A percentile compares a stretch with the other conserved stretches of the same genome.
These are phyloP conservation scores for Fonsecaea erecta DNA, from an alignment of 2,329 filamentous ascomycete genomes.

Conservation along the genomic window DNA sequence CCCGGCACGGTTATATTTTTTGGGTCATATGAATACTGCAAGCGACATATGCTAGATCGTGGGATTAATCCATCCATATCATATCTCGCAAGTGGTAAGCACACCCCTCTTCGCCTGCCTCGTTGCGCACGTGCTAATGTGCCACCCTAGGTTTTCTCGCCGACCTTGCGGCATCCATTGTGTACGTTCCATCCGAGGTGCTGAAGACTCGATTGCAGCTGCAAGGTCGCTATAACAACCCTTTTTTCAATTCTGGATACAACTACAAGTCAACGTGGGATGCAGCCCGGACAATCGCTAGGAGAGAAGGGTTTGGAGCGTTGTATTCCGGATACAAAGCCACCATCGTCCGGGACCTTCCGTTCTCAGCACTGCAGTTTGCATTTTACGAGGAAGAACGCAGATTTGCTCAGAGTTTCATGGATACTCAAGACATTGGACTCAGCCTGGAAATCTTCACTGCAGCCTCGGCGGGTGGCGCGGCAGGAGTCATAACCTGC, in stretches of 20 bases:
- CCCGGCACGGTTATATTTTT: conserved; percentile 95
- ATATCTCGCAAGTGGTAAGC: conserved; percentile 80
- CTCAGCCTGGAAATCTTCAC: conserved; percentile 84
- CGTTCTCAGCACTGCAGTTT: conserved; percentile 95
- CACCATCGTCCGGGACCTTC: conserved; percentile 89
- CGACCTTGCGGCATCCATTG: conserved; percentile 85
- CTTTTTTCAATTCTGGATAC: conserved; percentile 90
- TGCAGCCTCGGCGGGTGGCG: conserved; percentile 83
- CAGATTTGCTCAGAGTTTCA: conserved; percentile 76
- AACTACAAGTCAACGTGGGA: conserved; percentile 89
- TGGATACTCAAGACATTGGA: conserved; percentile 81
- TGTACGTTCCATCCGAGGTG: conserved; percentile 97
- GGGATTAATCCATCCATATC: conserved; percentile 81
- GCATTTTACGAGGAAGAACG: conserved; percentile 98
- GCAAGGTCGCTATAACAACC: conserved; percentile 94
- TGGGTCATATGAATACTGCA: conserved; percentile 93
- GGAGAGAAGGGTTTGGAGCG: conserved; percentile 78
- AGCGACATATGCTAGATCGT: conserved; percentile 81
- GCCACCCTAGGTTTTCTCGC: conserved; percentile 71
- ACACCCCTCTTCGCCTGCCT: not conserved
- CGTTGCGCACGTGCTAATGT: conserved; percentile 19
- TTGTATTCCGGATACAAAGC: conserved; percentile 98
- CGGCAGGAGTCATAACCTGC: conserved; percentile 93
- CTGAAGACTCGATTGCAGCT: conserved; percentile 96
- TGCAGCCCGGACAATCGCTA: conserved; percentile 82